Conservation (phyloP, 495 filamentous ascomycete species). For the Podospora didyma region DNA sequence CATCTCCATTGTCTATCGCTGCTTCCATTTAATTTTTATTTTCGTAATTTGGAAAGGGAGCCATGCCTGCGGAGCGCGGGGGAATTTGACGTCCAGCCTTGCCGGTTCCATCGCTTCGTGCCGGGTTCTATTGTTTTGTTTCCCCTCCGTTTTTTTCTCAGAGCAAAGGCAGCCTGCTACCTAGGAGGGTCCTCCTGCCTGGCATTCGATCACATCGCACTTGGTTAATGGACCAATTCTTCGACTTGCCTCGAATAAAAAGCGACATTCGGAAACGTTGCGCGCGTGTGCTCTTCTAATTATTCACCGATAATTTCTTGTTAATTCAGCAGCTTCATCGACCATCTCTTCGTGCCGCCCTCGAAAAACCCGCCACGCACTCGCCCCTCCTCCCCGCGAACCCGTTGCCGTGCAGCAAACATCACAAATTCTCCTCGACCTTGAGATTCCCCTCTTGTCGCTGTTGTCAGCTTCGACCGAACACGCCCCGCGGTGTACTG, state of each 20-base stretch:
- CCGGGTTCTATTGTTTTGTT: slow-evolving; percentile 13
- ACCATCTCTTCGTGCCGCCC: slow-evolving; percentile 21
- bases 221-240: background rate
- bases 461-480: background rate
- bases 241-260: background rate
- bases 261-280: slow-evolving; percentile 13
- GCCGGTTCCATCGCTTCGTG: slow-evolving; percentile 10
- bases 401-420: too few species aligned
- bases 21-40: slow-evolving; percentile 9
- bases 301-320: slow-evolving; percentile 14
- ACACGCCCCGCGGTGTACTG: too few species aligned
- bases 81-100: slow-evolving; percentile 13
- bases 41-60: background rate
- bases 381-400: background rate
- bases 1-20: slow-evolving; percentile 3
- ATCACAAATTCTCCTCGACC: too few species aligned
- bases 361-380: slow-evolving; percentile 1
- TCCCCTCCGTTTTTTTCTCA: slow-evolving; percentile 4
- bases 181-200: background rate
- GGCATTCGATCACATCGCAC: background rate
- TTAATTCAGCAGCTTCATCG: slow-evolving; percentile 33
- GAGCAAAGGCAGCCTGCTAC: background rate
- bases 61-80: background rate
- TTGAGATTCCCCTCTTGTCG: background rate
- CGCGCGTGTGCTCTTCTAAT: slow-evolving; percentile 1